Conservation (phyloP, 768 basidiomycete species). For the Favolaschia claudopus region DNA sequence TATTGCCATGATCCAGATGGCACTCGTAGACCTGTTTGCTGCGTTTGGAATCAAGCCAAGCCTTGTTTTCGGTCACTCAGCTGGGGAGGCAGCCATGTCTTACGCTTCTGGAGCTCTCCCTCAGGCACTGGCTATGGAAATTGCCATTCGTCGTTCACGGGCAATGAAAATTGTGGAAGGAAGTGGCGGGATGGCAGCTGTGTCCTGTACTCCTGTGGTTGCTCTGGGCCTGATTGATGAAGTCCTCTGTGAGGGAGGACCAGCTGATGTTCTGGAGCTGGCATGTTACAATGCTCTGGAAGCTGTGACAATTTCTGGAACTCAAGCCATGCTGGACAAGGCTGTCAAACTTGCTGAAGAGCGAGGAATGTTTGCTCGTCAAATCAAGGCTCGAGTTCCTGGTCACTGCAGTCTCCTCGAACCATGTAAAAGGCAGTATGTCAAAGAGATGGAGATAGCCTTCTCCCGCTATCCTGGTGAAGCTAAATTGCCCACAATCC, state of each 20-base stretch:
- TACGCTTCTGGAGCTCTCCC: slow-evolving; percentile 51
- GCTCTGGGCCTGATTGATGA: slow-evolving; percentile 35
- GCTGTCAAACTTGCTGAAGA: slow-evolving; percentile 37
- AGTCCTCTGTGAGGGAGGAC: slow-evolving; percentile 1
- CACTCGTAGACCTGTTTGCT: slow-evolving; percentile 47
- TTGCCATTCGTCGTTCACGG: slow-evolving; percentile 48
- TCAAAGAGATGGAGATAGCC: slow-evolving; percentile 34
- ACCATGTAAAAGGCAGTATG: slow-evolving; percentile 38
- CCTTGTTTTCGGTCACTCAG: slow-evolving; percentile 52
- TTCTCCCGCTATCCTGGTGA: slow-evolving; percentile 43
- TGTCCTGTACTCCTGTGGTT: slow-evolving; percentile 40
- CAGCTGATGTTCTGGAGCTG: slow-evolving; percentile 40
- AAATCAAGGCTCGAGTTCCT: slow-evolving; percentile 44
- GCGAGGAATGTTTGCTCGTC: slow-evolving; percentile 42
- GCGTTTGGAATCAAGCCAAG: slow-evolving; percentile 46
- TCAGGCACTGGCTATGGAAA: slow-evolving; percentile 47
- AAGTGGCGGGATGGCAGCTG: slow-evolving; percentile 52
- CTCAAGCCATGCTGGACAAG: slow-evolving; percentile 33
- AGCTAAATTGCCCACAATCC: slow-evolving; percentile 32
- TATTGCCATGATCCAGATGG: slow-evolving; percentile 53
- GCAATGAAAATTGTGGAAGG: slow-evolving; percentile 43
- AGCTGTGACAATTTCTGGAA: slow-evolving; percentile 48
- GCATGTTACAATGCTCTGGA: slow-evolving; percentile 49
- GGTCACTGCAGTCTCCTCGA: slow-evolving; percentile 50
- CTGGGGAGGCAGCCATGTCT: slow-evolving; percentile 52